Conservation (phyloP, 371 early-diverging fungal genomes). For the Capillidium rhysosporum region DNA sequence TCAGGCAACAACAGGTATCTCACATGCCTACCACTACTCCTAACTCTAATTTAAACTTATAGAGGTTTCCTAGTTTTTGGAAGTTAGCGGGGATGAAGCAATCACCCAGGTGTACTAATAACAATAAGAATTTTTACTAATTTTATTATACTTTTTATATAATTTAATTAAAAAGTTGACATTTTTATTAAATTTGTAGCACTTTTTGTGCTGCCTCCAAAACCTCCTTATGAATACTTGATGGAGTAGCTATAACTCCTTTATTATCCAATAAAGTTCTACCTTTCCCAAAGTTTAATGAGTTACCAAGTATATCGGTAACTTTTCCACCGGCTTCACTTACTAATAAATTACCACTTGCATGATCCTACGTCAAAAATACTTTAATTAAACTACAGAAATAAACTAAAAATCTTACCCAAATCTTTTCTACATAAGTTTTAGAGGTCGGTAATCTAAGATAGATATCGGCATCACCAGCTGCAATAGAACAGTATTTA, state of each 20-base stretch:
- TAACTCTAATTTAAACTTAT: too few relatives aligned
- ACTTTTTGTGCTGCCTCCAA: conserved; percentile 44
- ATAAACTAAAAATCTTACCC: conserved; percentile 30
- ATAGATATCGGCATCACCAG: conserved; percentile 85
- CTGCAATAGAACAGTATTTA: conserved; percentile 70
- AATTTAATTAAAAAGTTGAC: too few relatives aligned
- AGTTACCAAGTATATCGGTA: conserved; percentile 61
- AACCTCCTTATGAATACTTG: conserved; percentile 34
- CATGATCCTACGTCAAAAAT: conserved; percentile 56
- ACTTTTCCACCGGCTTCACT: conserved; percentile 89
- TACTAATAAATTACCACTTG: conserved; percentile 72
- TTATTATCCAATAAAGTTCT: conserved; percentile 61
- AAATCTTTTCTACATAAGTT: conserved; percentile 86
- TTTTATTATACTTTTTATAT: too few relatives aligned
- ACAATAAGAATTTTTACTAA: too few relatives aligned
- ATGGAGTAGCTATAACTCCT: conserved; percentile 72
- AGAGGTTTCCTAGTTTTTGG: too few relatives aligned
- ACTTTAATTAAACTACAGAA: not conserved
- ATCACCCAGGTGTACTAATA: too few relatives aligned
- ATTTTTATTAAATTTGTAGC: conserved; percentile 12
- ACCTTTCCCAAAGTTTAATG: conserved; percentile 75
- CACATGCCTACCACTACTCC: too few relatives aligned
- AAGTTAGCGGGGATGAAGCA: too few relatives aligned
- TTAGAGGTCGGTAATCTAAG: conserved; percentile 60
- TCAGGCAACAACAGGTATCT: too few relatives aligned